Percentiles rank a stretch among this genome's conserved stretches.
Conservation (phyloP, 306 rosid genomes). For the Luffa acutangula region DNA sequence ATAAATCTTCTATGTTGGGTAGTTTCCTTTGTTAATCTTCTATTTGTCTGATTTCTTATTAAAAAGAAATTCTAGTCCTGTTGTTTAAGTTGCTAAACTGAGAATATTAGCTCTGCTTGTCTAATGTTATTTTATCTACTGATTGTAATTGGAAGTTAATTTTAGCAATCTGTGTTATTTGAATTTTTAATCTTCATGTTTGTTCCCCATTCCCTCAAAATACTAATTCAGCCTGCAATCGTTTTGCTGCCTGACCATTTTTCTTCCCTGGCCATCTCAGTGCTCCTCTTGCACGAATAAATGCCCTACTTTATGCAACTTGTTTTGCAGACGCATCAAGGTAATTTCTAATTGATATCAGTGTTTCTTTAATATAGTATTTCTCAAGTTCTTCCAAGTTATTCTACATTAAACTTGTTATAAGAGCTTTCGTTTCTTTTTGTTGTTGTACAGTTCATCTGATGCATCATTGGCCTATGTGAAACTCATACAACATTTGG, state of each 20-base stretch:
- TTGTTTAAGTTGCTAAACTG: background rate
- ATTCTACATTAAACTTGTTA: slow-evolving; percentile 7
- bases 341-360: slow-evolving; percentile 26
- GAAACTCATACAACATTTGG: slow-evolving; percentile 92
- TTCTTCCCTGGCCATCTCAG: slow-evolving; percentile 22
- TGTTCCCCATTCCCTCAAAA: background rate
- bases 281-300: slow-evolving; percentile 68
- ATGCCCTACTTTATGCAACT: slow-evolving; percentile 79
- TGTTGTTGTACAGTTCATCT: slow-evolving; percentile 50
- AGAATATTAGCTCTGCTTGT: background rate
- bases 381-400: background rate
- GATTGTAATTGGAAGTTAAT: background rate
- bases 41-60: background rate
- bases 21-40: too few relatives aligned
- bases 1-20: too few relatives aligned
- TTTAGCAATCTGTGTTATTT: background rate
- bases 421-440: background rate
- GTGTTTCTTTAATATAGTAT: background rate
- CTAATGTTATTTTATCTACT: background rate
- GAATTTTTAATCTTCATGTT: background rate
- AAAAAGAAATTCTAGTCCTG: background rate
- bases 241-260: slow-evolving; percentile 9
- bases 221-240: background rate
- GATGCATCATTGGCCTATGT: slow-evolving; percentile 84
- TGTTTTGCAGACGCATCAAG: slow-evolving; percentile 92